A percentile compares a stretch with the other conserved stretches of the same genome.
Conservation (phyloP, 345 rosid species). For the Ailanthus altissimus region DNA sequence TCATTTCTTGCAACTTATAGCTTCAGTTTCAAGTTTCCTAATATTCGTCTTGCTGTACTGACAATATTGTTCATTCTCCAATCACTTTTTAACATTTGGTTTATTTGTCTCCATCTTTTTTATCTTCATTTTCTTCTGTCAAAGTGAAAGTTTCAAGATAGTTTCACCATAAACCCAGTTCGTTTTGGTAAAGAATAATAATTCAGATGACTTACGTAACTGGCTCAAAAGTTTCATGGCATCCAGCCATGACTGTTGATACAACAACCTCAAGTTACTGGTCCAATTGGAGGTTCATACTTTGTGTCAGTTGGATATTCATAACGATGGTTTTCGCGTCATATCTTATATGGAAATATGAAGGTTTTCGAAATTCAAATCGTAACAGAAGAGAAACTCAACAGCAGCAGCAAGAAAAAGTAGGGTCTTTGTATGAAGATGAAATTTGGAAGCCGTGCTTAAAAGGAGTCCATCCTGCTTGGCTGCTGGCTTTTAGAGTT, state of each 20-base stretch:
- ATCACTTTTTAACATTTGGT: not conserved
- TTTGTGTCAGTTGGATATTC: conserved; percentile 65
- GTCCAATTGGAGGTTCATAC: conserved; percentile 88
- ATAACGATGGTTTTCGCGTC: conserved; percentile 39
- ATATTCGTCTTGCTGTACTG: conserved; percentile 1
- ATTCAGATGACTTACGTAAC: conserved; percentile 44
- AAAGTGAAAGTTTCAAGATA: conserved; percentile 3
- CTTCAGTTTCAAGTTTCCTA: conserved; percentile 14
- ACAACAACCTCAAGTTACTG: conserved; percentile 72
- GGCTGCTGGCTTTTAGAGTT: conserved; percentile 81
- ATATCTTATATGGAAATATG: conserved; percentile 64
- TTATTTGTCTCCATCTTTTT: not conserved
- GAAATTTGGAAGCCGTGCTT: conserved; percentile 90
- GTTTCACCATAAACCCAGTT: not conserved
- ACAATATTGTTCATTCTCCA: not conserved
- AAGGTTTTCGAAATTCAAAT: conserved; percentile 32
- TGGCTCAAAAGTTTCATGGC: conserved; percentile 57
- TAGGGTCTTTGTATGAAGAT: conserved; percentile 59
- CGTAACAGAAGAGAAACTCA: conserved; percentile 28
- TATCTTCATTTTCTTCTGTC: not conserved
- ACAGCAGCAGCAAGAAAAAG: conserved; percentile 36
- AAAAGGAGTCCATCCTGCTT: conserved; percentile 81
- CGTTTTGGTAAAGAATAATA: conserved; percentile 2
- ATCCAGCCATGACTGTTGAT: conserved; percentile 57
- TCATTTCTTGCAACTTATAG: conserved; percentile 16